Evolutionary conservation across 2,329 filamentous ascomycete genomes (phyloP).

Genomic region (Neopestalotiopsis sp.): DNA sequence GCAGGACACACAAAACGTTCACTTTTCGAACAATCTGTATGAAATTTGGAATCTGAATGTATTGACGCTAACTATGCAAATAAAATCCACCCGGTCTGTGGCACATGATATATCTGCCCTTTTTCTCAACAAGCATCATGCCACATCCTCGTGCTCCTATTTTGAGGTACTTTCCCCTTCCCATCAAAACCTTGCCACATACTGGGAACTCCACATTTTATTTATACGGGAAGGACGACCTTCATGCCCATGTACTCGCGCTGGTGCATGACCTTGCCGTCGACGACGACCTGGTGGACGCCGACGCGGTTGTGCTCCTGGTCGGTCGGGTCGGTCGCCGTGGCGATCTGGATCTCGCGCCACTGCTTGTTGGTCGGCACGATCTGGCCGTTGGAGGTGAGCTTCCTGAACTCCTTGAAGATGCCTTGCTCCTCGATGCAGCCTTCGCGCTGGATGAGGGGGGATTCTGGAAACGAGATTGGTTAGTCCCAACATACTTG

Average conservation of each 20-base stretch:
- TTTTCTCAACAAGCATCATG: neutral
- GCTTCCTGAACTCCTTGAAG: slow-evolving; percentile 8
- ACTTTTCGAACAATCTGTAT: neutral
- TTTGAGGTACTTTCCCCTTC: neutral
- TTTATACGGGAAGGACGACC: slow-evolving; percentile 13
- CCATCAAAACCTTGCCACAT: too few species aligned
- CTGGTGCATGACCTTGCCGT: slow-evolving; percentile 13
- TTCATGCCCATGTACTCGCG: slow-evolving; percentile 14
- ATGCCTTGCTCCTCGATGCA: slow-evolving; percentile 15
- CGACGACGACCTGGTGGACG: slow-evolving; percentile 6
- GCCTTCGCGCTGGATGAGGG: slow-evolving; percentile 6
- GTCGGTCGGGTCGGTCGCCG: slow-evolving; percentile 11
- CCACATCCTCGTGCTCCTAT: neutral
- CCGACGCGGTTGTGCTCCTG: slow-evolving; percentile 11
- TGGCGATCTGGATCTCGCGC: slow-evolving; percentile 15
- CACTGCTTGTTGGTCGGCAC: slow-evolving; percentile 13
- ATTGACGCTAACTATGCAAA: neutral
- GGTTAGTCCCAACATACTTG: neutral
- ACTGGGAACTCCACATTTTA: neutral
- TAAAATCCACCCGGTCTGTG: neutral
- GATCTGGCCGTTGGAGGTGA: neutral
- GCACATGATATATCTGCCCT: neutral
- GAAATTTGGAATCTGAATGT: neutral
- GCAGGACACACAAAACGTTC: neutral
- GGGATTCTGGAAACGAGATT: neutral